Evolutionary conservation across 352 stramenopile genomes (phyloP), one percentile per base, ranked within the genome.

Genomic region (Pythium vanterpoolii): DNA sequence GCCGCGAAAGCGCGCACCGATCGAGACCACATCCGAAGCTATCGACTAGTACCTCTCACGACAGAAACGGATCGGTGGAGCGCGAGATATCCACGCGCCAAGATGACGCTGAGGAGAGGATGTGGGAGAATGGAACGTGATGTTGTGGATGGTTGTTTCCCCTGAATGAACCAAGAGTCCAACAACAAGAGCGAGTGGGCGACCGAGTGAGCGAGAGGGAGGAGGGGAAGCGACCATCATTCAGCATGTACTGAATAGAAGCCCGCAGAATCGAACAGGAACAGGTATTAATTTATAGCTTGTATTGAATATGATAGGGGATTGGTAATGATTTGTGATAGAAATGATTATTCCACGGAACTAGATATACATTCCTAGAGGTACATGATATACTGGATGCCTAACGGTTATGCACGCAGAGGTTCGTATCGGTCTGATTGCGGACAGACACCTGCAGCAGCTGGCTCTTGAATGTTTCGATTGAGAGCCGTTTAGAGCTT

Each of bases 211-310:
- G 58, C 38, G 58, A 65, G 40, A 65, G 58, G 48, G 58, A n/a
- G 39, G 19, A n/a, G 26, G 21, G 8, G 14, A 14, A 27, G 26
- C 1, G 57, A 64, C 57, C 57, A 64, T 64, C 57, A 64, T 48
- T 64, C 57, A 47, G 47, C 26, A 42, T n/a, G 49, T 54, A 65
- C 58, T 65, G 58, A 65, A 65, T 60, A 59, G 58, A 65, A 65
- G 58, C 28, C 36, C 48, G 27, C 16, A 16, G 53, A 50, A 52
- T 56, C 34, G 36, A 56, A 57, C 47, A 6, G n/a, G 30, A 27
- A n/a, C n/a, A n/a, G n/a, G n/a, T n/a, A n/a, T n/a, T n/a, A n/a
- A n/a, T n/a, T n/a, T n/a, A n/a, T n/a, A n/a, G n/a, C n/a, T n/a
- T n/a, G n/a, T n/a, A n/a, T n/a, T n/a, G n/a, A n/a, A n/a, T n/a